Base-by-base conservation (phyloP, 2,329 filamentous ascomycete species). In the Talaromyces sp. region DNA sequence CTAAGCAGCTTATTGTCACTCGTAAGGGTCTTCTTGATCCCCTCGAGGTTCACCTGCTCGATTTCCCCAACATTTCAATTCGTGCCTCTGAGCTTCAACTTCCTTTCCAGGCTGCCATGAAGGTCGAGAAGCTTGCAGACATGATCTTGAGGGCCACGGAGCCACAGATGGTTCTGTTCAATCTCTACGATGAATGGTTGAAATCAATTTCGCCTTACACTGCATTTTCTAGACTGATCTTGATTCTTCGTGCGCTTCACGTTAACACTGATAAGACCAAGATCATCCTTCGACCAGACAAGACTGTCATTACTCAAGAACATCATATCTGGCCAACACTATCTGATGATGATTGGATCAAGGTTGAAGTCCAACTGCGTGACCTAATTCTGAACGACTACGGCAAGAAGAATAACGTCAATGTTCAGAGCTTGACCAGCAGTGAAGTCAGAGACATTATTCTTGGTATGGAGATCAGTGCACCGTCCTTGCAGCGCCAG, bases 351-450 rank as follows among this genome's bases (percentile, higher is more conserved):
- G 92, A 96, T 63, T 99, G 94, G 94, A 94, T 99, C 76, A 97
- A 97, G 84, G 91, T 99, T n/a, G 94, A 99, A 80, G 91, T 91
- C 46, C 90, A 96, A 70, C 80, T 99, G 41, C 88, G 94, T 73
- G 94, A 99, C 79, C 79, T 99, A 64, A 99, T 99, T 67, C 73
- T 99, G 65, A 97, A 97, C 65, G 94, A 99, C 72, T 99, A 99
- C 71, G 94, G 94, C 70, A 99, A 97, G 84, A 99, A 99, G 84
- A 99, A 99, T 80, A 99, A 97, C 66, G 94, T 99, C 79, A 99
- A 99, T 67, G 93, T 94, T 11, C 95, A 95, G 15, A 96, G 91
- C 73, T 81, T 99, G 75, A 99, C 94, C 1, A 96, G 86, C 71
- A 96, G 89, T 67, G 94, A 99, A 84, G 94, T 99, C 53, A 87